Evolutionary conservation across 495 filamentous ascomycete species (phyloP), one percentile per base, ranked within the genome.

Genomic region (Amniculicola lignicola): DNA sequence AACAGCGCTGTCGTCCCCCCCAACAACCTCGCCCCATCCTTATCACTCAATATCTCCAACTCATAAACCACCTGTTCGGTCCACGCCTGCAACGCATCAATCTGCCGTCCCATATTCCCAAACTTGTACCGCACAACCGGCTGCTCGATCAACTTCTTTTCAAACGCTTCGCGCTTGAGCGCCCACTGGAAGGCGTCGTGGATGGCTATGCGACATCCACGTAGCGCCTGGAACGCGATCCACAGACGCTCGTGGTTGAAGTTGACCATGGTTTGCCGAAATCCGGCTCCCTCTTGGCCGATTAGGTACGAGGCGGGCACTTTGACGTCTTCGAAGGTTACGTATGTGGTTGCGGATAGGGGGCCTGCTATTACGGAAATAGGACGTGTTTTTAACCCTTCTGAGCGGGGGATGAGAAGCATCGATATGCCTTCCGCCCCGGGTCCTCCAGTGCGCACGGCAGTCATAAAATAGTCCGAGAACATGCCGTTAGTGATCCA

Each of bases 401-500:
- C 52, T 10, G 52, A 51, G 33, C 63, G 59, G 5, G 62, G 52
- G 23, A 66, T 66, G 2, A 66, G 56, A 10, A 66, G 55, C 51
- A 66, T 59, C 3, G 63, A 66, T 18, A 66, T 66, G 21, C 63
- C 63, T 25, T 55, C 55, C 10, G 54, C 54, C 6, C 63, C 63
- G 11, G 51, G 44, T 1, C 60, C 63, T 33, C 63, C 60, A 1
- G 63, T 66, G 15, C 63, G 60, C 11, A 66, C 63, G 11, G 63
- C 63, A 0, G 63, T 66, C 59, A 56, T 63, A 46, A 66, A 66
- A 35, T 66, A 66, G 36, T 66, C 63, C 22, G 50, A 51, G 27
- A 56, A 66, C 54, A 66, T 60, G 39, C 63, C 60, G 39, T 66
- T 66, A 15, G 60, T 66, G 51, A 66, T 66, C 63, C 63, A 66